Percentiles rank a stretch among this genome's conserved stretches.
Conservation (phyloP, 805 yeast genomes). For the Lachancea waltii region DNA sequence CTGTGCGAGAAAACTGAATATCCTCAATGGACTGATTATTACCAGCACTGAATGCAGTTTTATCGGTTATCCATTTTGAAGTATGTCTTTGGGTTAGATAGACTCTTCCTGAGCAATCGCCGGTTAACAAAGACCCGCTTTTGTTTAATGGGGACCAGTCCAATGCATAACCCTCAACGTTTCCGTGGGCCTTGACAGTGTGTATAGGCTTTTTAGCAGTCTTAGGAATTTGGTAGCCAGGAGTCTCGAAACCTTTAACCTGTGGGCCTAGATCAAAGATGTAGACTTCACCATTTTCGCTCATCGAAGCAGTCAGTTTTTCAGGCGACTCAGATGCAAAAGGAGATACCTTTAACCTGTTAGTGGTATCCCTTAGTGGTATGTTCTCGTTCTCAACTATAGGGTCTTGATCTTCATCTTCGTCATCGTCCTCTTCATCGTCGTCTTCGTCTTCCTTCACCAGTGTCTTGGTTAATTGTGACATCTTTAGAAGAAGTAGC, state of each 20-base stretch:
- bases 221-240: constrained; percentile 79
- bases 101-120: constrained; percentile 83
- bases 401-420: constrained; percentile 76
- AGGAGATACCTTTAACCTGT: constrained; percentile 81
- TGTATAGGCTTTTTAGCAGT: constrained; percentile 71
- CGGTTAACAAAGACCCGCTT: constrained; percentile 78
- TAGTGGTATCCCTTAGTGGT: constrained; percentile 76
- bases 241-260: constrained; percentile 74
- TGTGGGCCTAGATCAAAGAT: constrained; percentile 80
- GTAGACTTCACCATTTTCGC: constrained; percentile 84
- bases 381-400: constrained; percentile 79
- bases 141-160: constrained; percentile 90
- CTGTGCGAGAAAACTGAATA: constrained; percentile 92
- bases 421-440: constrained; percentile 65
- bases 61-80: constrained; percentile 79
- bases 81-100: constrained; percentile 72
- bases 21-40: constrained; percentile 86
- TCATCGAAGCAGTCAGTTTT: constrained; percentile 78
- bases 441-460: constrained; percentile 79
- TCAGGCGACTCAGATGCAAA: constrained; percentile 58
- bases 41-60: constrained; percentile 57
- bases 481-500: constrained; percentile 72
- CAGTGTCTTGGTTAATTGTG: constrained; percentile 76
- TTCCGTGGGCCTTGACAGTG: constrained; percentile 79
- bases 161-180: constrained; percentile 94